Percentiles rank a stretch among this genome's conserved stretches.
These are phyloP conservation scores for Pichia heedii DNA, from an alignment of 805 yeast species.

Conservation along the genomic window DNA sequence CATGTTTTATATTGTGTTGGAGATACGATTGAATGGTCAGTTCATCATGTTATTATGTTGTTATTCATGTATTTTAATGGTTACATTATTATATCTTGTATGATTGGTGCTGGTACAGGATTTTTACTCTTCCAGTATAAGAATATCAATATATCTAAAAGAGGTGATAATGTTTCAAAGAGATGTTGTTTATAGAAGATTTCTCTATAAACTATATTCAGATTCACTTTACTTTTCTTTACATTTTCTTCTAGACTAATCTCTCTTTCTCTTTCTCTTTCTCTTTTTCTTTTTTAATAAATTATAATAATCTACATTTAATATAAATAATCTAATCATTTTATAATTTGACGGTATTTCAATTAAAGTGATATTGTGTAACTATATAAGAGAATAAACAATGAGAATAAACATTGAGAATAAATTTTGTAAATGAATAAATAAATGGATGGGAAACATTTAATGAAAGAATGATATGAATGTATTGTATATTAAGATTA, in stretches of 20 bases:
- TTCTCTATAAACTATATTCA: not conserved
- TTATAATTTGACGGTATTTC: too few species aligned
- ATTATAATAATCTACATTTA: too few species aligned
- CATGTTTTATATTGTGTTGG: conserved; percentile 9
- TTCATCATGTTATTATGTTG: conserved; percentile 14
- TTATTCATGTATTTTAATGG: conserved; percentile 17
- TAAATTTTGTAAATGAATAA: too few species aligned
- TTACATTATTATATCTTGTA: conserved; percentile 14
- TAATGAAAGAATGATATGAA: not conserved
- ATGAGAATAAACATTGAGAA: too few species aligned
- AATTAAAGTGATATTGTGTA: too few species aligned
- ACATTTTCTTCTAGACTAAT: too few species aligned
- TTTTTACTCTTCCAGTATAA: conserved; percentile 11
- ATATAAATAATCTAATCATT: too few species aligned
- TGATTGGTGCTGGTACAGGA: conserved; percentile 16
- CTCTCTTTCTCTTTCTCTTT: too few species aligned
- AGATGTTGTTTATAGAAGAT: conserved; percentile 16
- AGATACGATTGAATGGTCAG: conserved; percentile 16
- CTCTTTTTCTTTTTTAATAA: not conserved
- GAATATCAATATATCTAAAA: conserved; percentile 1
- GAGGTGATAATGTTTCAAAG: conserved; percentile 10
- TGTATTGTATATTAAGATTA: conserved; percentile 20
- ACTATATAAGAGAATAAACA: too few species aligned
- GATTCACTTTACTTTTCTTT: too few species aligned
- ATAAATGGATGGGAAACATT: too few species aligned